Conservation (phyloP, 208 protist genomes). For the Strigomonas galati region DNA sequence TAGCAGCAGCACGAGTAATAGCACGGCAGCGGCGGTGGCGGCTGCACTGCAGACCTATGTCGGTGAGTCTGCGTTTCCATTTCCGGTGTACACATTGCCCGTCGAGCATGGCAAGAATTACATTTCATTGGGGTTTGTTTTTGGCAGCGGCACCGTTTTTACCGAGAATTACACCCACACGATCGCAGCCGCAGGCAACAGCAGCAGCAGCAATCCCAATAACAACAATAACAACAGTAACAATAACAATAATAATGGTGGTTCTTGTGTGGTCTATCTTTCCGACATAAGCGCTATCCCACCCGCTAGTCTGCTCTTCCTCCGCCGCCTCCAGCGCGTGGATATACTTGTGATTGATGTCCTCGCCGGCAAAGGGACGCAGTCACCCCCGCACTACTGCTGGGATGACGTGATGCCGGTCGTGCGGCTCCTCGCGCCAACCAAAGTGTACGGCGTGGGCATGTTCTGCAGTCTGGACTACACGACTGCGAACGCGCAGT, state of each 20-base stretch:
- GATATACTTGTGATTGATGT: conserved; percentile 80
- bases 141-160: conserved; percentile 68
- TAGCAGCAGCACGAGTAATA: too few relatives aligned
- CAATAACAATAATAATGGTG: background rate
- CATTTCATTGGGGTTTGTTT: conserved; percentile 82
- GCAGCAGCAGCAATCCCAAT: too few relatives aligned
- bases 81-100: conserved; percentile 56
- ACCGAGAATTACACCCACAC: too few relatives aligned
- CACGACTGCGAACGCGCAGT: conserved; percentile 33
- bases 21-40: too few relatives aligned
- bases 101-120: conserved; percentile 73
- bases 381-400: conserved; percentile 65
- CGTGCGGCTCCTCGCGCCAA: conserved; percentile 40
- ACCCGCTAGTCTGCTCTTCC: conserved; percentile 47
- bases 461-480: conserved; percentile 88
- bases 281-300: conserved; percentile 72
- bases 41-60: too few relatives aligned
- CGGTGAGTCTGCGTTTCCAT: background rate
- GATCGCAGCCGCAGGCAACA: too few relatives aligned
- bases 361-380: conserved; percentile 42
- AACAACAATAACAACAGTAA: too few relatives aligned
- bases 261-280: conserved; percentile 72
- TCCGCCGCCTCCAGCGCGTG: conserved; percentile 73
- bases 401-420: conserved; percentile 66
- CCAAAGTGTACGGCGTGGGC: conserved; percentile 56